Evolutionary conservation across 176 grass and related monocot species (phyloP), one percentile per base, ranked within the genome.

Genomic region (Pharus latifolius): DNA sequence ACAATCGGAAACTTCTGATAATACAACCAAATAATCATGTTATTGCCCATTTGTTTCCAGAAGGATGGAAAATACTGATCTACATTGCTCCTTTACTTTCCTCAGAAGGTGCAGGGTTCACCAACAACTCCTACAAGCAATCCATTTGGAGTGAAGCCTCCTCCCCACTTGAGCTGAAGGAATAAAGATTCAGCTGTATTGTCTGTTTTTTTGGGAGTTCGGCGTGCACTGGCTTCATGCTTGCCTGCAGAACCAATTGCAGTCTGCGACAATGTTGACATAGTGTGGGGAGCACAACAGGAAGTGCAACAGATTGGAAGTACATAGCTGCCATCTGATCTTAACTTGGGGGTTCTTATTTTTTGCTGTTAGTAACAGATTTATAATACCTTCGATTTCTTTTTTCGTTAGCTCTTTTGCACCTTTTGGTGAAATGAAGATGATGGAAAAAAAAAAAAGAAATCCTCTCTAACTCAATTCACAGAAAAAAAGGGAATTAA

Each of bases 81-180:
- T 20, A 48, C 41, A 17, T 43, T 47, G 24, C 24, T 12, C 23
- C 25, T 47, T 51, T 59, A 7, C 52, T 63, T 55, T 20, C 16
- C 2, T 12, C 44, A 67, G 78, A 41, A n/a, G 45, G 26, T 5
- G 12, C 44, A 23, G 80, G 67, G 6, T 87, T 73, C 78, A n/a
- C 73, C 73, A 57, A 58, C 64, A 43, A 86, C 83, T 50, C 77
- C 71, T 3, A 63, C 64, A 59, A 78, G 60, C 41, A 78, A 67
- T 35, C 67, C 82, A 28, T 77, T 83, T 72, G 60, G 59, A 72
- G 18, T 37, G 74, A 72, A 55, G 43, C 48, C 56, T 30, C 48
- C 56, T 30, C 67, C 56, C 41, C 56, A 50, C 17, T 25, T 49
- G 77, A 38, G 63, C 41, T 57, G 49, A 48, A 25, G 42, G 7